Conservation (phyloP, 768 basidiomycete species). For the Mycena floridula region DNA sequence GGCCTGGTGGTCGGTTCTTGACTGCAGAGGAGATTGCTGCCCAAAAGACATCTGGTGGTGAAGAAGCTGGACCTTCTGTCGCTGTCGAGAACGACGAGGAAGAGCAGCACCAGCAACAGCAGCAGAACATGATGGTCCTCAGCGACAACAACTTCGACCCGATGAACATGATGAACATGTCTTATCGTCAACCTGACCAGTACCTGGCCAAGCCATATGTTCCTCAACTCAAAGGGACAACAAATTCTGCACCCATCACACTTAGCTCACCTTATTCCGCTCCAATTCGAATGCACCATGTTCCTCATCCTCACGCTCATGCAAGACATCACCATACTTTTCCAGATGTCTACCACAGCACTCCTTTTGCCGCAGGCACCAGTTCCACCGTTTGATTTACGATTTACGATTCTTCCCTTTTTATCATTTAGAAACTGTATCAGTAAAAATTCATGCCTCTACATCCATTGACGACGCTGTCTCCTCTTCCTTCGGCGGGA, state of each 20-base stretch:
- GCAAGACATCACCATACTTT: constrained; percentile 64
- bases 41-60: constrained; percentile 45
- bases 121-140: too few relatives aligned
- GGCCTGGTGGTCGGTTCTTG: constrained; percentile 95
- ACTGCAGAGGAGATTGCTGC: constrained; percentile 94
- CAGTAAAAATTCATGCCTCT: neutral
- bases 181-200: constrained; percentile 12
- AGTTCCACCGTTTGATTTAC: too few relatives aligned
- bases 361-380: neutral
- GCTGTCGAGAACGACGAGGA: constrained; percentile 35
- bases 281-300: constrained; percentile 64
- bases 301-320: constrained; percentile 75
- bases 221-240: constrained; percentile 23
- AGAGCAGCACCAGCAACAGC: constrained; percentile 23
- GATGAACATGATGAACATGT: constrained; percentile 12
- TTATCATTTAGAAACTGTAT: neutral
- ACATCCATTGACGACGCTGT: constrained; percentile 1
- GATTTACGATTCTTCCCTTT: too few relatives aligned
- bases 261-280: constrained; percentile 55
- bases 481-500: constrained; percentile 12
- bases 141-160: too few relatives aligned
- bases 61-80: constrained; percentile 26
- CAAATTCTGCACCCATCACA: constrained; percentile 36
- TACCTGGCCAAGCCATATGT: constrained; percentile 7
- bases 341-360: constrained; percentile 22